Conservation (phyloP, 169 alveolate genomes). For the Plasmodium knowlesi region DNA sequence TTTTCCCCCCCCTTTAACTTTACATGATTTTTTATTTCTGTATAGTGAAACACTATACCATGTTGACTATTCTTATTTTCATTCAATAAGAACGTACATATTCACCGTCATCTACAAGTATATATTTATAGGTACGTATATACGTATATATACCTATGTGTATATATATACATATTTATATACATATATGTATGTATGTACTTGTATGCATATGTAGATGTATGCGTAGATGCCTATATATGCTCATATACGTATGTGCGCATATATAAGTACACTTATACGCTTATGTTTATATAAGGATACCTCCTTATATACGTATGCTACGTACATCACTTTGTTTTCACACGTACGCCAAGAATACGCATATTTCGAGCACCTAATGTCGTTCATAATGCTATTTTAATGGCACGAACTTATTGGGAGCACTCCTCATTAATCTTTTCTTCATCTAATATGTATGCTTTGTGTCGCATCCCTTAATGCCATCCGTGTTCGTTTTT, state of each 20-base stretch:
- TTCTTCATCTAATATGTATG: not conserved
- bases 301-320: not conserved
- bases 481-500: not conserved
- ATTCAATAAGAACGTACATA: not conserved
- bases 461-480: not conserved
- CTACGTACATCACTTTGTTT: not conserved
- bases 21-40: not conserved
- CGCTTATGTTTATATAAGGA: not conserved
- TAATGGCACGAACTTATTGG: not conserved
- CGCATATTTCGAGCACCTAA: not conserved
- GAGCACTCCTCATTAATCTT: not conserved
- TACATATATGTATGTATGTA: not conserved
- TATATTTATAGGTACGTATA: not conserved
- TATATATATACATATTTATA: too few relatives aligned
- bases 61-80: not conserved
- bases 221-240: not conserved
- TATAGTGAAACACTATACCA: not conserved
- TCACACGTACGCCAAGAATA: not conserved
- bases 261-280: not conserved
- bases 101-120: not conserved
- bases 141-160: not conserved
- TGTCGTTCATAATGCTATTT: not conserved
- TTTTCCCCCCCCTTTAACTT: not conserved
- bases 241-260: not conserved
- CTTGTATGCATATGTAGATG: not conserved